These are phyloP conservation scores for Rhynchosporium secalis DNA, from an alignment of 2,329 filamentous ascomycete genomes.

Conservation along the genomic window DNA sequence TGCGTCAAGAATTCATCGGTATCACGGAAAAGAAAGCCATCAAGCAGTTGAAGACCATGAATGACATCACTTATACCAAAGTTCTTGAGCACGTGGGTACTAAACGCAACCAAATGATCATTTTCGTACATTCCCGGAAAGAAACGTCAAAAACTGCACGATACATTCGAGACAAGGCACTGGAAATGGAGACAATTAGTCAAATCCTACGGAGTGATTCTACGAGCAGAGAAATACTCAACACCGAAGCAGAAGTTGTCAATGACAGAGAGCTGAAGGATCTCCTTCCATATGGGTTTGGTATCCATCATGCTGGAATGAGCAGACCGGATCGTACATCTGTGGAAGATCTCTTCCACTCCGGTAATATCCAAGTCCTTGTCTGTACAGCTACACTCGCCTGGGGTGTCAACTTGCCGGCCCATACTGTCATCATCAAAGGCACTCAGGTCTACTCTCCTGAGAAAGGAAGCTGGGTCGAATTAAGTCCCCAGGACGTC, in stretches of 20 bases:
- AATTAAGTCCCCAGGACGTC: slow-evolving; percentile 94
- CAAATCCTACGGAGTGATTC: slow-evolving; percentile 93
- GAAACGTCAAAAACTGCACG: slow-evolving; percentile 97
- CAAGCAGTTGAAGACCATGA: slow-evolving; percentile 99
- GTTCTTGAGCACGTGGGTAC: slow-evolving; percentile 94
- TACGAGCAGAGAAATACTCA: slow-evolving; percentile 83
- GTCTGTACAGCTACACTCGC: slow-evolving; percentile 97
- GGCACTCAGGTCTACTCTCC: slow-evolving; percentile 97
- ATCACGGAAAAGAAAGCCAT: slow-evolving; percentile 98
- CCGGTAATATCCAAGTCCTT: slow-evolving; percentile 89
- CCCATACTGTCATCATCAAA: slow-evolving; percentile 98
- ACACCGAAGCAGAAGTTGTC: slow-evolving; percentile 79
- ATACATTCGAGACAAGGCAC: slow-evolving; percentile 92
- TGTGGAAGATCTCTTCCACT: slow-evolving; percentile 91
- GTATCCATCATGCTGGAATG: slow-evolving; percentile 98
- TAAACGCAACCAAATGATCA: slow-evolving; percentile 95
- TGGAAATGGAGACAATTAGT: slow-evolving; percentile 96
- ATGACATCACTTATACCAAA: slow-evolving; percentile 97
- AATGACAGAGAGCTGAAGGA: slow-evolving; percentile 90
- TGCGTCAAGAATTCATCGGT: slow-evolving; percentile 96
- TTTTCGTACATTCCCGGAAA: slow-evolving; percentile 97
- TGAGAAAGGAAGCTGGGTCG: slow-evolving; percentile 98
- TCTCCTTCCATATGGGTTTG: slow-evolving; percentile 91
- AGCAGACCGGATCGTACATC: slow-evolving; percentile 90
- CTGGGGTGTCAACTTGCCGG: slow-evolving; percentile 97